Base-by-base conservation (phyloP, 768 basidiomycete species). In the Agrocybe pediades region DNA sequence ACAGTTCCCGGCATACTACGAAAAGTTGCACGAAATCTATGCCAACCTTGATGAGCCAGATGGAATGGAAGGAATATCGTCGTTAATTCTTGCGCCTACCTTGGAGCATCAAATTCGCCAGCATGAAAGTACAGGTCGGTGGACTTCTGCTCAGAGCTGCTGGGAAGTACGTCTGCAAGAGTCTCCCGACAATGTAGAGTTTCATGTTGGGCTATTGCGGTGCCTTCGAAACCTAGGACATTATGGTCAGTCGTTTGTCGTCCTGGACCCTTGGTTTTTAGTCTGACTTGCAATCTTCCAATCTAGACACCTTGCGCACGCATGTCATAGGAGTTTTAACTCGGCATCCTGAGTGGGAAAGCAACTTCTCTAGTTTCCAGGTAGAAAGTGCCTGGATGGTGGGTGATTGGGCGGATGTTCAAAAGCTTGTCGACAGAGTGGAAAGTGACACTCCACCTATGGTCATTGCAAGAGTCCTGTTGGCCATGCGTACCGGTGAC, bases 101-200 rank as follows among this genome's bases (percentile, higher is more conserved):
- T 69, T 98, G 43, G 92, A 98, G 59, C 93, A 97, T 69, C 94
- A 97, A 68, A 98, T 99, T 55, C 87, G 97, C 40, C 91, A 98
- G 64, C 97, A 99, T 62, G 97, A 99, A 69, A 95, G 90, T 59
- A 96, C 91, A 2, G 97, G 97, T 0, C 81, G 87, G 40, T 99
- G 97, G 97, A 98, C 97, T 2, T 90, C 95, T 8, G 96, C 97
- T 7, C 97, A 98, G 69, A 98, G 96, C 64, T 99, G 97, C 63
- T 99, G 97, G 97, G 97, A 99, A 70, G 87, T 98, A 11, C 82
- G 88, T 44, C 77, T 99, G 15, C 96, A 98, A 65, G 86, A 92
- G 53, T 85, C 86, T 19, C 95, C 96, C 0, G 86, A 96, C 62
- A 94, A 96, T 60, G 78, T 96, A 4, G 83, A 89, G 20, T 89